Evolutionary conservation across 116 monocot genomes (phyloP).

Genomic region (Posidonia oceanica): DNA sequence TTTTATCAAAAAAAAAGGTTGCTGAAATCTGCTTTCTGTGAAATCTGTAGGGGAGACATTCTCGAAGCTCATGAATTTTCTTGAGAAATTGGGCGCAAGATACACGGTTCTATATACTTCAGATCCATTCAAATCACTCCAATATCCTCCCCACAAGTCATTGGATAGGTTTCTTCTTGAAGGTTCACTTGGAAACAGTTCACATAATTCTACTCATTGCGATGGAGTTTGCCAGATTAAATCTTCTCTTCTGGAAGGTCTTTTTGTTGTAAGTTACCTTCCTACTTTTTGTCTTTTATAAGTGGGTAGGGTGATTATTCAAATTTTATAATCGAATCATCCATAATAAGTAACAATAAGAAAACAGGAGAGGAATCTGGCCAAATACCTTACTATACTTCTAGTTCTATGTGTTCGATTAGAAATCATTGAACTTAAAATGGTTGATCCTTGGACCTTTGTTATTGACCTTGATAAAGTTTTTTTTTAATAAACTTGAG

Average conservation of each 20-base stretch:
- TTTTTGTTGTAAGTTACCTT: constrained; percentile 26
- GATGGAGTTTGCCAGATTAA: constrained; percentile 24
- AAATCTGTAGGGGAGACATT: constrained; percentile 46
- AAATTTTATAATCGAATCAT: no score
- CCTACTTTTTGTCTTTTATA: not conserved
- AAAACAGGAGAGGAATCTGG: no score
- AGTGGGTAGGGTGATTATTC: no score
- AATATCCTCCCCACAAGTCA: constrained; percentile 7
- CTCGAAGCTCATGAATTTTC: constrained; percentile 31
- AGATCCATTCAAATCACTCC: constrained; percentile 28
- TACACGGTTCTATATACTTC: constrained; percentile 79
- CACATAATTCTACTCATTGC: constrained; percentile 7
- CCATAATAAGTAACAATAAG: no score
- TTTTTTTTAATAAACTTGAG: no score
- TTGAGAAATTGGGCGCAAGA: constrained; percentile 47
- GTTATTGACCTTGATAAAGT: no score
- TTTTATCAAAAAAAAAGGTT: no score
- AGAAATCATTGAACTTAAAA: no score
- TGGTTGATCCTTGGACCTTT: no score
- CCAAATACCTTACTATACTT: no score
- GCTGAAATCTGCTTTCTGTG: not conserved
- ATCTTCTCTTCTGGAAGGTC: constrained; percentile 23
- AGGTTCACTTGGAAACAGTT: constrained; percentile 5
- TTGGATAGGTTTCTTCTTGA: constrained; percentile 43
- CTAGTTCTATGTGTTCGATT: no score